phyloP scores from a whole-genome alignment of 148 eudicot species.

The Vaccinium corymbosum region DNA sequence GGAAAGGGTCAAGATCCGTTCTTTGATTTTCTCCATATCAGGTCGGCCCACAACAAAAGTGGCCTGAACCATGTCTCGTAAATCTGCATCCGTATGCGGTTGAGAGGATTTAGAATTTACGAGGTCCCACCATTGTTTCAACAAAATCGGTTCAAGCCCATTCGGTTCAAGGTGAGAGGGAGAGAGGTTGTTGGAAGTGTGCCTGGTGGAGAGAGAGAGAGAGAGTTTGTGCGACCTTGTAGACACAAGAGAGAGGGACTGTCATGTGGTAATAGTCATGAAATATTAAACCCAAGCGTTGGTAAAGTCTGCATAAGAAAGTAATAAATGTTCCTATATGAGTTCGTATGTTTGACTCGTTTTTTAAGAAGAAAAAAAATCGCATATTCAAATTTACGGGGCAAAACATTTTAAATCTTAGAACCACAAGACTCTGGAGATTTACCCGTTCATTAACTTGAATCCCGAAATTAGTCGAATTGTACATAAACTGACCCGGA shows the following conservation, averaged over 20 bases:
- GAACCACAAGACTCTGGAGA: no score
- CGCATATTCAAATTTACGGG: no score
- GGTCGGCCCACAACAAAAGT: constrained; percentile 41
- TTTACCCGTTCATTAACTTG: no score
- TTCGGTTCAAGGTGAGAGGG: constrained; percentile 37
- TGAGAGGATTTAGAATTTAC: background rate
- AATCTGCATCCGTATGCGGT: background rate
- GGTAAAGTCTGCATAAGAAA: no score
- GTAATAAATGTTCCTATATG: no score
- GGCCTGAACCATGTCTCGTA: constrained; percentile 23
- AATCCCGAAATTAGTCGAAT: no score
- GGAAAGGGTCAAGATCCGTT: constrained; percentile 28
- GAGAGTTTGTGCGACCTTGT: background rate
- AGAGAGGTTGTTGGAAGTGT: constrained; percentile 19
- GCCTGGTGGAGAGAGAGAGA: constrained; percentile 21
- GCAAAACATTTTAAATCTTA: no score
- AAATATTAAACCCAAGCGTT: no score
- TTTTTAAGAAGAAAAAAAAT: no score
- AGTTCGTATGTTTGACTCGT: no score
- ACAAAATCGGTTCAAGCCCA: constrained; percentile 26
- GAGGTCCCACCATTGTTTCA: constrained; percentile 16
- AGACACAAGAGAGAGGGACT: background rate
- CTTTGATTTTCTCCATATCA: constrained; percentile 32
- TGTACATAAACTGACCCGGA: no score
- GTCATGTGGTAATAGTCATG: no score